phyloP scores from a whole-genome alignment of 768 basidiomycete species.

The Pleurotus sapidus region DNA sequence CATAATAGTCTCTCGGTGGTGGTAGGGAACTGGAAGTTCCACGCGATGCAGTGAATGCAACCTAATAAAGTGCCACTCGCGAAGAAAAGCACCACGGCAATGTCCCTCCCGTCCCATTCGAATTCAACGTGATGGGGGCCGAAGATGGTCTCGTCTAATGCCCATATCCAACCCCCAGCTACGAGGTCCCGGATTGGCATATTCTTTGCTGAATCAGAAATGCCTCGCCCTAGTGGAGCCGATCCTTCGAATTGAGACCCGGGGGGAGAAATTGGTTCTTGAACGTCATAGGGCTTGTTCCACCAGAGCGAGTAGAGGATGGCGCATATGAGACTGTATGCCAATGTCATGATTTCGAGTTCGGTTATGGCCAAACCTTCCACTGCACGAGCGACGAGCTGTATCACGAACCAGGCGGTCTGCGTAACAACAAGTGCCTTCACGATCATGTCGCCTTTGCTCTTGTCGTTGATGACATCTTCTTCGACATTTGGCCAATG shows the following conservation, averaged over 20 bases:
- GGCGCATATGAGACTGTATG: conserved; percentile 26
- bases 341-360: conserved; percentile 33
- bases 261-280: no score
- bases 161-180: no score
- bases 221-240: no score
- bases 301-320: conserved; percentile 32
- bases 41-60: conserved; percentile 22
- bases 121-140: no score
- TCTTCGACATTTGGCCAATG: conserved; percentile 7
- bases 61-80: conserved; percentile 18
- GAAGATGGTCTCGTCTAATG: background rate
- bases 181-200: no score
- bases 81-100: no score
- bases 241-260: no score
- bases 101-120: no score
- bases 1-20: conserved; percentile 17
- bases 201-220: no score
- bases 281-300: conserved; percentile 35
- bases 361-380: conserved; percentile 26
- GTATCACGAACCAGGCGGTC: conserved; percentile 31
- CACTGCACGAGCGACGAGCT: conserved; percentile 22
- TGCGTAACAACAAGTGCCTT: conserved; percentile 33
- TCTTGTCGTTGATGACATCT: conserved; percentile 18
- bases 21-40: conserved; percentile 23
- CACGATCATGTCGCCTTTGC: conserved; percentile 30